Evolutionary conservation across 164 flowering plant species (phyloP).

Genomic region (Pachysandra terminalis): DNA sequence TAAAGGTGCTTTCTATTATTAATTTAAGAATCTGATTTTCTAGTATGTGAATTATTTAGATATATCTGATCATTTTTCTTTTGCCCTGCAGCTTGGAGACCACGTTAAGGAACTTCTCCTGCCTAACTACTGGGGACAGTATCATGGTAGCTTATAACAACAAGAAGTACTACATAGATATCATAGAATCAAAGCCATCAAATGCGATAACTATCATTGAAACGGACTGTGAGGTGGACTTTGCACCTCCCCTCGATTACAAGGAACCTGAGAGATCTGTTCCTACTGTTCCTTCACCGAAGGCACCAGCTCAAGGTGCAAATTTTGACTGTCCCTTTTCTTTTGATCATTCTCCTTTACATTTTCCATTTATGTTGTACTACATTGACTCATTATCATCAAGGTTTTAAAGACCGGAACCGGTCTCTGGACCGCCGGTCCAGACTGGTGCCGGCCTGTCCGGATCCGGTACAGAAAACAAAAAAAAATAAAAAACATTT

Average conservation of each 20-base stretch:
- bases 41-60: not conserved
- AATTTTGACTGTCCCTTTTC: too few species aligned
- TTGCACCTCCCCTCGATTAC: conserved; percentile 96
- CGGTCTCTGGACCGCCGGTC: too few species aligned
- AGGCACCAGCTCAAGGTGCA: conserved; percentile 59
- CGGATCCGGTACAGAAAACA: too few species aligned
- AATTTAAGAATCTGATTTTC: too few species aligned
- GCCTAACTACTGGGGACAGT: conserved; percentile 89
- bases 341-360: not conserved
- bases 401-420: too few species aligned
- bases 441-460: too few species aligned
- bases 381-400: not conserved
- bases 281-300: conserved; percentile 38
- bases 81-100: conserved; percentile 78
- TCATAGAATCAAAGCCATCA: conserved; percentile 85
- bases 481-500: too few species aligned
- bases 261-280: conserved; percentile 76
- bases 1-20: too few species aligned
- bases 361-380: not conserved
- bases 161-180: conserved; percentile 87
- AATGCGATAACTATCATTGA: conserved; percentile 84
- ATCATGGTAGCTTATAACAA: conserved; percentile 94
- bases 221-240: conserved; percentile 98
- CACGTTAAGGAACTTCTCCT: conserved; percentile 86
- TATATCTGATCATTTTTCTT: not conserved